These are phyloP conservation scores for Daldinia caldariorum DNA, from an alignment of 495 filamentous ascomycete genomes.

Conservation along the genomic window DNA sequence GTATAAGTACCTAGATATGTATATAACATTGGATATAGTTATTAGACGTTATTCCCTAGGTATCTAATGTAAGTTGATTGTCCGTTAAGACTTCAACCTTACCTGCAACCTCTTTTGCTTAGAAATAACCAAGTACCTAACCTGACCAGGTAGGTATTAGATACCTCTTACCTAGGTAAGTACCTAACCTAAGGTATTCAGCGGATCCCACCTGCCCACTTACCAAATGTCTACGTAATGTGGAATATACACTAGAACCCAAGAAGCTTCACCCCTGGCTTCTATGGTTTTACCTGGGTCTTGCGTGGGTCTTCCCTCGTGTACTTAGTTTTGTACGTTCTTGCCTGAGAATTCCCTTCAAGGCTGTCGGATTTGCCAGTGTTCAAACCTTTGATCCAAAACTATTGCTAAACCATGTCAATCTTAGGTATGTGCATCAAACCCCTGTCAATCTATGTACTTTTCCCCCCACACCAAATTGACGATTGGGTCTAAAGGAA, in stretches of 20 bases:
- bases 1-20: not conserved
- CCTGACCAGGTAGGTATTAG: too few species aligned
- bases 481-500: conserved; percentile 33
- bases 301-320: too few species aligned
- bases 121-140: not conserved
- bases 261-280: conserved; percentile 1
- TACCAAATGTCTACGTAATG: conserved; percentile 2
- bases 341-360: conserved; percentile 27
- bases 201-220: conserved; percentile 14
- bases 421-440: not conserved
- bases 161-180: too few species aligned
- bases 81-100: conserved; percentile 6
- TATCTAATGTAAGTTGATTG: conserved; percentile 14
- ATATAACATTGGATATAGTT: not conserved
- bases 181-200: not conserved
- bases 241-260: conserved; percentile 18
- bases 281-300: not conserved
- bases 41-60: not conserved
- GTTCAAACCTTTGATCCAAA: conserved; percentile 21
- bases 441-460: conserved; percentile 8
- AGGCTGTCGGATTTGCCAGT: conserved; percentile 11
- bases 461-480: conserved; percentile 35
- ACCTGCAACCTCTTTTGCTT: not conserved
- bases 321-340: not conserved
- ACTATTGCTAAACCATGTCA: conserved; percentile 6